Conservation (phyloP, 1,284 basidiomycete genomes). For the Fistulinella staudtii region DNA sequence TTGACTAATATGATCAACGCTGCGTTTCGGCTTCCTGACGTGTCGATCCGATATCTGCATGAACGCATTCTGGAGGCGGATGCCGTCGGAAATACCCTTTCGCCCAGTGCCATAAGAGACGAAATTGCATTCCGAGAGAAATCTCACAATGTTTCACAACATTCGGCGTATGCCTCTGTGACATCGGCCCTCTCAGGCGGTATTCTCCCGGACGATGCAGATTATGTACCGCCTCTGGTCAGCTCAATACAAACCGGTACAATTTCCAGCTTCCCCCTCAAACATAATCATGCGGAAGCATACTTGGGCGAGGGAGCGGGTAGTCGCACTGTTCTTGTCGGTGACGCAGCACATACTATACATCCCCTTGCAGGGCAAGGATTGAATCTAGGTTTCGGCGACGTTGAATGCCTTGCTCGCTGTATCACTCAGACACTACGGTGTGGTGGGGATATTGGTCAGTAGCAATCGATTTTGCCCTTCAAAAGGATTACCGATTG, state of each 20-base stretch:
- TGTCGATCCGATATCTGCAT: constrained; percentile 70
- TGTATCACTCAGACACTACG: constrained; percentile 56
- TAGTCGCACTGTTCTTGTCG: constrained; percentile 81
- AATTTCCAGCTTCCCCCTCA: constrained; percentile 87
- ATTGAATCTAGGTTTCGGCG: constrained; percentile 88
- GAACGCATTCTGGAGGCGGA: constrained; percentile 56
- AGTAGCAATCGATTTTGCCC: constrained; percentile 19
- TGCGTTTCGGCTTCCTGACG: constrained; percentile 83
- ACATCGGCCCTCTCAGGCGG: constrained; percentile 37
- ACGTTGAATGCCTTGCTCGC: constrained; percentile 68
- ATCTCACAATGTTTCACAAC: constrained; percentile 57
- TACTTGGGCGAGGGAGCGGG: constrained; percentile 75
- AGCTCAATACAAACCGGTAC: constrained; percentile 70
- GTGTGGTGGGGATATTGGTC: constrained; percentile 79
- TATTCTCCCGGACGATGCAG: constrained; percentile 61
- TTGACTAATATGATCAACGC: constrained; percentile 83
- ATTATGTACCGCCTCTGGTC: constrained; percentile 73
- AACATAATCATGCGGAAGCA: constrained; percentile 82
- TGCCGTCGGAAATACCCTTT: constrained; percentile 40
- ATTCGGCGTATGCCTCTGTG: constrained; percentile 60
- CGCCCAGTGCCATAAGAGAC: constrained; percentile 43
- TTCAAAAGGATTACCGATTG: background rate
- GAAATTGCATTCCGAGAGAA: constrained; percentile 69
- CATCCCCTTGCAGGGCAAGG: constrained; percentile 99
- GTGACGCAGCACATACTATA: constrained; percentile 94